Evolutionary conservation across 2,329 filamentous ascomycete species (phyloP).

Genomic region (Mycosphaerelloides madeirae): DNA sequence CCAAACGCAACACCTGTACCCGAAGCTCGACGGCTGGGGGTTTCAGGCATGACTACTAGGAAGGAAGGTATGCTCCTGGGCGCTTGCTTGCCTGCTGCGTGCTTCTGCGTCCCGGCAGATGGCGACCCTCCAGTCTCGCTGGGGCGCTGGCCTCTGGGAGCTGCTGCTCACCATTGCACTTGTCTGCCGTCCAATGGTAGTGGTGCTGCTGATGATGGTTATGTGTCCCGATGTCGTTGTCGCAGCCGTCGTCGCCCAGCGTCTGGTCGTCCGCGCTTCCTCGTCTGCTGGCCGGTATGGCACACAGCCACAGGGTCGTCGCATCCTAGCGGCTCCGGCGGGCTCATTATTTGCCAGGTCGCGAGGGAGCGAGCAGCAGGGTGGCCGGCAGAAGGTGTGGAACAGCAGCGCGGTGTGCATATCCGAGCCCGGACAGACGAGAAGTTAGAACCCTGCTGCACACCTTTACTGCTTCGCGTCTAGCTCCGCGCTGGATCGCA

Average conservation of each 20-base stretch:
- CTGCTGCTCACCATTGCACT: not conserved
- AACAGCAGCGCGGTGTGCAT: constrained; percentile 3
- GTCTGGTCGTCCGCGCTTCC: no score
- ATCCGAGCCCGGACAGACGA: constrained; percentile 3
- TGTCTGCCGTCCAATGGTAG: not conserved
- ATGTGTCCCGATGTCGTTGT: not conserved
- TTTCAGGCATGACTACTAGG: not conserved
- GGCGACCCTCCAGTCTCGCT: no score
- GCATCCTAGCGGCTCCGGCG: not conserved
- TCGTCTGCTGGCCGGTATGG: not conserved
- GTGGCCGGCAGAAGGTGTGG: constrained; percentile 8
- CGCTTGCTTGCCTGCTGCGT: not conserved
- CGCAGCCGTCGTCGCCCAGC: not conserved
- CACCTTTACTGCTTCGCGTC: constrained; percentile 5
- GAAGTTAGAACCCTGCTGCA: constrained; percentile 4
- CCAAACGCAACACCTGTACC: not conserved
- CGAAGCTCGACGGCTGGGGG: not conserved
- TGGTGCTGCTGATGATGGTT: not conserved
- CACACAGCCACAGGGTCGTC: no score
- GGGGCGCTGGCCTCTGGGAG: not conserved
- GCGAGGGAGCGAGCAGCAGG: constrained; percentile 2
- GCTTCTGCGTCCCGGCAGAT: no score
- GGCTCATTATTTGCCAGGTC: not conserved
- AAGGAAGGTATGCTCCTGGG: not conserved
- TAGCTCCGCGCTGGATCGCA: constrained; percentile 5